phyloP scores from a whole-genome alignment of 2,329 filamentous ascomycete species.

The Thelonectria olida region DNA sequence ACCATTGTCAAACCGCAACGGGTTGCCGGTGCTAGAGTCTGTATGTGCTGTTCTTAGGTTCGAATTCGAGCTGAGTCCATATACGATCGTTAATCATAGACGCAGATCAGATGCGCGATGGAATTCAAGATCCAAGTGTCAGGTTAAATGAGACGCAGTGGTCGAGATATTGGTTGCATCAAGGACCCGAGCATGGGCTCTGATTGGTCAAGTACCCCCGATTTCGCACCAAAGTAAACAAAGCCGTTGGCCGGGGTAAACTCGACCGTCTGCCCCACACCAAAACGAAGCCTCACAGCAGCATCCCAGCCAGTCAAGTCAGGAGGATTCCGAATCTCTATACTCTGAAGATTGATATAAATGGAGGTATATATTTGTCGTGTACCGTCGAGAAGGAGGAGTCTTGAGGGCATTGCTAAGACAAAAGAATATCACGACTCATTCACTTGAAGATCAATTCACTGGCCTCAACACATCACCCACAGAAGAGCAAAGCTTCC shows the following conservation, averaged over 20 bases:
- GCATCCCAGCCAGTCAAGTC: not conserved
- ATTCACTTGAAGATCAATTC: no score
- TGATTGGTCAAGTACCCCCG: not conserved
- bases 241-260: conserved; percentile 18
- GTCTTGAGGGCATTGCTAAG: no score
- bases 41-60: no score
- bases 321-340: no score
- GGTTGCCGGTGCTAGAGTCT: no score
- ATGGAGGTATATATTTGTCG: no score
- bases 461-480: not conserved
- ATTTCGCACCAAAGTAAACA: conserved; percentile 18
- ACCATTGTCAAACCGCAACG: not conserved
- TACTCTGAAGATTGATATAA: no score
- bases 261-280: not conserved
- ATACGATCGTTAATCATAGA: not conserved
- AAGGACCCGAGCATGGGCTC: not conserved
- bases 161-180: not conserved
- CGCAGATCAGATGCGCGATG: no score
- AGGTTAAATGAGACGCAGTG: not conserved
- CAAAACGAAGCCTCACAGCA: not conserved
- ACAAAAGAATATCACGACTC: no score
- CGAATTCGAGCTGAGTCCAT: not conserved
- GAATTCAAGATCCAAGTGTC: not conserved
- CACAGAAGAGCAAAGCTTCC: not conserved
- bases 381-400: no score